Evolutionary conservation across 23 red algal genomes (phyloP), one percentile per base, ranked within the genome.

Genomic region (Gracilariopsis chorda): DNA sequence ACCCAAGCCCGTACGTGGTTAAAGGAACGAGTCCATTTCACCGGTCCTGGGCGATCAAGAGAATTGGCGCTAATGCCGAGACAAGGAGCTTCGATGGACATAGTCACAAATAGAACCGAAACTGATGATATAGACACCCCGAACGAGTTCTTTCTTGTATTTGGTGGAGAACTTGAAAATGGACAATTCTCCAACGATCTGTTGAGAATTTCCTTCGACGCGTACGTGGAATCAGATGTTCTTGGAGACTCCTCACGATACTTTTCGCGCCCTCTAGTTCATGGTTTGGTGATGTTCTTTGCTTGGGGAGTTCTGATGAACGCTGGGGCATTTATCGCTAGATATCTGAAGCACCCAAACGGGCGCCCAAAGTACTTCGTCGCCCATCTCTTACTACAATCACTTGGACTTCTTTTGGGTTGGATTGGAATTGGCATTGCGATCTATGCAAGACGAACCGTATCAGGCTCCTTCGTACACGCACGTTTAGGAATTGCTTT

Each of bases 111-210:
- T 80, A 34, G 29, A 59, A 80, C 75, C 28, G 82, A 72, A 49
- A 43, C 29, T 55, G 60, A 70, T 47, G 78, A 83, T 60, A 37
- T 86, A 25, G 82, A 86, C 24, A 29, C 51, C 16, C 58, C 82
- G 37, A 86, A 71, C 14, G 82, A 86, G 39, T 86, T 70, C 62
- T 86, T 70, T 53, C 21, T 86, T 32, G 46, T 86, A 25, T 86
- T 86, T 36, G 82, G 82, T n/a, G 82, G 82, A 47, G 58, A 86
- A 69, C 46, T 86, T 43, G 82, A 86, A 33, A 71, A 86, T 43
- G 82, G 82, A 6, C 43, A 42, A 27, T 86, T 69, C 55, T 51
- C 82, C n/a, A 86, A 86, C 45, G 82, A 61, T 25, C 44, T 86
- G 41, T 47, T 86, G 58, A 86, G 33, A 36, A 14, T 86, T 17